Base-by-base conservation (phyloP, 768 basidiomycete genomes). In the Trametes punicea region DNA sequence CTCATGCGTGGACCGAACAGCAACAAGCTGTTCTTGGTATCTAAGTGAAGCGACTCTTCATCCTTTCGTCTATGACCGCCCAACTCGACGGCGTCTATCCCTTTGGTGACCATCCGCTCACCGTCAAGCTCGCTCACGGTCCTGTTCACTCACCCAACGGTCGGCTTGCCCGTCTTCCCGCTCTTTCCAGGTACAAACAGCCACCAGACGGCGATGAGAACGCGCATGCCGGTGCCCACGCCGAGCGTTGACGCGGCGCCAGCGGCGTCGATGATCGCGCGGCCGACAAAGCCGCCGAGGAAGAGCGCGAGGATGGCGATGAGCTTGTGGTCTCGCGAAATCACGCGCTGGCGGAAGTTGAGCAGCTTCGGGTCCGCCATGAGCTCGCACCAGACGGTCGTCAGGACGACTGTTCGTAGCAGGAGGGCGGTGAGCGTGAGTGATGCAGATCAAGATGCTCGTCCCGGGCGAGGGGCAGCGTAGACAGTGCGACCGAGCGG, bases 301-400 rank as follows among this genome's bases (percentile, higher is more conserved):
- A 95, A 90, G 49, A 93, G 78, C n/a, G 80, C 67, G 31, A 71
- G 26, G 51, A 88, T 83, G 3, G 83, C 90, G 63, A 88, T 74
- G 41, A 83, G 65, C 66, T 85, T 84, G 71, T 89, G 83, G 67
- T 93, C 90, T 44, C 90, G 83, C 1, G 84, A 75, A 8, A 67
- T 67, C 58, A 88, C 77, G 47, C 71, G 71, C 46, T 78, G 73
- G 36, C 77, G 76, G 42, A 81, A 53, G 23, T 76, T 64, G 76
- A 93, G 87, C 20, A 95, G 80, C 44, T 81, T 71, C 0, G 91
- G 91, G 68, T 92, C 90, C 46, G 85, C 84, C 78, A 89, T 79
- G 45, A 94, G 81, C 64, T 94, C 92, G 62, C 91, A 90, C 90
- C 90, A 94, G 54, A 92, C 81, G 16, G 88, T 90, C 15, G 92